These are phyloP conservation scores for Colletotrichum magnum DNA, from an alignment of 2,329 filamentous ascomycete species.

Conservation along the genomic window DNA sequence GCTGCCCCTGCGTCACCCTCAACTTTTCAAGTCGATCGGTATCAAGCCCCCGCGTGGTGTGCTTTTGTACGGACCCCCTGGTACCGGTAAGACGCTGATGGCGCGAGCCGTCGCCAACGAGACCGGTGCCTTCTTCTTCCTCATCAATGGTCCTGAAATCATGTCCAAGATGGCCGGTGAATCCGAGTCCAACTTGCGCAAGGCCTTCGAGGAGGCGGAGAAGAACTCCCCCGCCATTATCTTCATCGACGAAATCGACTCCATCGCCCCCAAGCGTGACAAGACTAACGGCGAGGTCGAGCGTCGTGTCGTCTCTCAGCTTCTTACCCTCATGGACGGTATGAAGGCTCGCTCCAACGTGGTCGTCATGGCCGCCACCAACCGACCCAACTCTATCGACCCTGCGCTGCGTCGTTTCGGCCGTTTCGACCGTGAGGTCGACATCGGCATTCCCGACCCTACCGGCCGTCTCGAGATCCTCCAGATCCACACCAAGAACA, in stretches of 20 bases:
- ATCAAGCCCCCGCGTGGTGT: conserved; percentile 99
- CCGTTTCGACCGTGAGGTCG: conserved; percentile 98
- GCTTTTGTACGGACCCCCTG: conserved; percentile 94
- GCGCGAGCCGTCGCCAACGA: conserved; percentile 98
- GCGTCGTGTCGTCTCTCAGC: conserved; percentile 97
- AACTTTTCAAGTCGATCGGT: conserved; percentile 99
- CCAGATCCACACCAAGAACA: conserved; percentile 99
- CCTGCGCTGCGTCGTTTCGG: conserved; percentile 97
- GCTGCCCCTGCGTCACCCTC: conserved; percentile 94
- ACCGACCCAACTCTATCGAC: conserved; percentile 98
- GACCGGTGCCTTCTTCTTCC: conserved; percentile 98
- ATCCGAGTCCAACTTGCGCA: conserved; percentile 97
- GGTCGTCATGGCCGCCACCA: conserved; percentile 99
- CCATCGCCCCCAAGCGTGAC: conserved; percentile 98
- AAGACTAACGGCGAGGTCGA: conserved; percentile 99
- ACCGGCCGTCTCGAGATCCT: conserved; percentile 99
- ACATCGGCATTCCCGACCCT: conserved; percentile 97
- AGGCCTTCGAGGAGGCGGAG: conserved; percentile 99
- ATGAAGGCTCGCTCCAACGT: conserved; percentile 99
- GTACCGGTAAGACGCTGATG: conserved; percentile 99
- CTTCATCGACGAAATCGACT: conserved; percentile 99
- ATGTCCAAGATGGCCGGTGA: conserved; percentile 99
- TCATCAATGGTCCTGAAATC: conserved; percentile 99
- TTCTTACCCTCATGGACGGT: conserved; percentile 97
- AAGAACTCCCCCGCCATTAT: conserved; percentile 99